phyloP scores from a whole-genome alignment of 208 protist species.

The Strigomonas culicis region DNA sequence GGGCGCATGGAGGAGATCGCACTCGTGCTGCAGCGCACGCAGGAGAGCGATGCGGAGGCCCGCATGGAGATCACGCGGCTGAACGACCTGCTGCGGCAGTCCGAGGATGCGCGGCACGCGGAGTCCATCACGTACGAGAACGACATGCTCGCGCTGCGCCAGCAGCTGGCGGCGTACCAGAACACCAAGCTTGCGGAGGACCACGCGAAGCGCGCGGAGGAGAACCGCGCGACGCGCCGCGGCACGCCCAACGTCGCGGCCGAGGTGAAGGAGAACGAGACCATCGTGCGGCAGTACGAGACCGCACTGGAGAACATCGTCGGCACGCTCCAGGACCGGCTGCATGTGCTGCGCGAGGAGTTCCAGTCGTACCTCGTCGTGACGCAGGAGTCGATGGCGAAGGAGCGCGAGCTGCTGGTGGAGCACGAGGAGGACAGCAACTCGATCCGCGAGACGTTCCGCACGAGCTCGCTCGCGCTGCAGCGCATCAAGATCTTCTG shows the following conservation, averaged over 20 bases:
- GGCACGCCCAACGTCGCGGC: conserved; percentile 18
- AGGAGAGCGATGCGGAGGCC: conserved; percentile 63
- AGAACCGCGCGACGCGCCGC: conserved; percentile 26
- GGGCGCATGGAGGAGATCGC: conserved; percentile 79
- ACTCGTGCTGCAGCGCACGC: conserved; percentile 55
- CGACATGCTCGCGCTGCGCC: conserved; percentile 49
- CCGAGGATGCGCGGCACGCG: conserved; percentile 59
- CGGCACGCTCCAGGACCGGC: conserved; percentile 52
- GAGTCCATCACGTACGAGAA: conserved; percentile 72
- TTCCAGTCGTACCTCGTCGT: conserved; percentile 45
- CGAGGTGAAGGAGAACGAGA: conserved; percentile 60
- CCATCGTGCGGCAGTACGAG: conserved; percentile 74
- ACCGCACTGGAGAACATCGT: conserved; percentile 67
- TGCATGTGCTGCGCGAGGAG: conserved; percentile 59
- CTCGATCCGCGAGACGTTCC: conserved; percentile 48
- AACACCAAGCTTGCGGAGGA: conserved; percentile 68
- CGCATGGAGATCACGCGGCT: conserved; percentile 53
- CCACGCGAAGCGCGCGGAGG: conserved; percentile 42
- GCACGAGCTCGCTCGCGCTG: conserved; percentile 38
- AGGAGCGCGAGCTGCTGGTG: conserved; percentile 41
- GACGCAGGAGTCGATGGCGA: conserved; percentile 37
- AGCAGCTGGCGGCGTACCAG: conserved; percentile 57
- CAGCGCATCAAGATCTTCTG: conserved; percentile 71
- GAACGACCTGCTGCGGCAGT: conserved; percentile 55
- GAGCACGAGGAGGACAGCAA: conserved; percentile 59